phyloP scores from a whole-genome alignment of 148 eudicot genomes.

The Diospyros kaki region DNA sequence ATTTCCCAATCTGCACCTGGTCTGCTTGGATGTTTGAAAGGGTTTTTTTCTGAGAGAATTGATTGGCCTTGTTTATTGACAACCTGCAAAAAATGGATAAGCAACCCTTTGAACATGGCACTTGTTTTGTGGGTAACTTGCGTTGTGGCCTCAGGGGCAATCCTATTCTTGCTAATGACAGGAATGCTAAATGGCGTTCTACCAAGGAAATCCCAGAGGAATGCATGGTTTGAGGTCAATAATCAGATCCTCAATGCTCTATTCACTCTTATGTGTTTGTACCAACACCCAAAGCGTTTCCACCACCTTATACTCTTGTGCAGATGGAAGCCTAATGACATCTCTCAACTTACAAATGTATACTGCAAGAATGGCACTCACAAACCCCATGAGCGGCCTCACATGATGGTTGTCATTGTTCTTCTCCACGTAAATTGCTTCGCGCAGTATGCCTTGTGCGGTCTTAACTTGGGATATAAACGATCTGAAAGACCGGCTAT shows the following conservation, averaged over 20 bases:
- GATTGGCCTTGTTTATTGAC: conserved; percentile 48
- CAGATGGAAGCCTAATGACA: conserved; percentile 66
- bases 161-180: conserved; percentile 77
- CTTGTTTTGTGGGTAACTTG: conserved; percentile 59
- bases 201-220: conserved; percentile 57
- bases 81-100: conserved; percentile 53
- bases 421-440: conserved; percentile 54
- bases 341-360: conserved; percentile 48
- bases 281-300: conserved; percentile 73
- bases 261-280: conserved; percentile 79
- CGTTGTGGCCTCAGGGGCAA: conserved; percentile 80
- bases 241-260: conserved; percentile 86
- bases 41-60: conserved; percentile 48
- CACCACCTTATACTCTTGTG: conserved; percentile 59
- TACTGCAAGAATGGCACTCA: conserved; percentile 87
- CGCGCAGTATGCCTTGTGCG: conserved; percentile 62
- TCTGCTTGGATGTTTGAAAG: conserved; percentile 41
- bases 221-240: conserved; percentile 86
- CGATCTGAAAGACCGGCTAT: conserved; percentile 60
- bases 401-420: conserved; percentile 47
- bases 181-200: conserved; percentile 71
- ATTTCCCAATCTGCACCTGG: conserved; percentile 54
- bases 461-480: conserved; percentile 64
- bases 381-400: conserved; percentile 85
- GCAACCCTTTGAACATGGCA: conserved; percentile 70